phyloP scores from a whole-genome alignment of 148 eudicot species.

The Persicaria tinctoria region DNA sequence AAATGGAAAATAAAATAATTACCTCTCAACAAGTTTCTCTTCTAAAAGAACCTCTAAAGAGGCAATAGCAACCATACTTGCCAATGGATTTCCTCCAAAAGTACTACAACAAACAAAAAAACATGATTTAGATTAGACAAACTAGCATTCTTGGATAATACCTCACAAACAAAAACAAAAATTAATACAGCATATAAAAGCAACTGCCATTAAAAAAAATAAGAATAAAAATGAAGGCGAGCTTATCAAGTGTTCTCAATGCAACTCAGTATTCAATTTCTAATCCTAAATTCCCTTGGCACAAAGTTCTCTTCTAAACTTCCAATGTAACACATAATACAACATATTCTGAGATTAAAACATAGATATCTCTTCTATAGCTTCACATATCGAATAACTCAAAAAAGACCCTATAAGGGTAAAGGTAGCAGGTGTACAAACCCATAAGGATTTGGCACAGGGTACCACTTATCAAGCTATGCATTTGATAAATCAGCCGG shows the following conservation, averaged over 20 bases:
- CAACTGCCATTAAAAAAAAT: neutral
- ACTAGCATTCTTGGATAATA: neutral
- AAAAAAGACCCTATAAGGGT: neutral
- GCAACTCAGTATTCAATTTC: neutral
- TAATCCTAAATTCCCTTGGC: neutral
- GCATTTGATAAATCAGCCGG: neutral
- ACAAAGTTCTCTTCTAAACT: neutral
- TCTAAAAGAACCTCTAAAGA: conserved; percentile 79
- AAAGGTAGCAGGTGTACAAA: neutral
- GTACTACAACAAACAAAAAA: conserved; percentile 48
- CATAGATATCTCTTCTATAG: neutral
- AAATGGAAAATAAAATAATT: conserved; percentile 13
- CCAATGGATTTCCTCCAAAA: conserved; percentile 98
- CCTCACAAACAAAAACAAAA: neutral
- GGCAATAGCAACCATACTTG: conserved; percentile 87
- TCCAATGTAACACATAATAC: neutral
- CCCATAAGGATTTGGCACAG: neutral
- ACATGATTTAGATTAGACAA: conserved; percentile 7
- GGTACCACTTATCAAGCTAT: neutral
- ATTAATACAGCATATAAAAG: neutral
- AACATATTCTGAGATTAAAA: neutral
- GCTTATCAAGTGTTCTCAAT: neutral
- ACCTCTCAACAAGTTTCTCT: conserved; percentile 89
- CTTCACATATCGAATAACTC: neutral
- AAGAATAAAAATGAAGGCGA: neutral